Base-by-base conservation (phyloP, 225 moss, liverwort and hornwort genomes). In the Straminergon stramineum region DNA sequence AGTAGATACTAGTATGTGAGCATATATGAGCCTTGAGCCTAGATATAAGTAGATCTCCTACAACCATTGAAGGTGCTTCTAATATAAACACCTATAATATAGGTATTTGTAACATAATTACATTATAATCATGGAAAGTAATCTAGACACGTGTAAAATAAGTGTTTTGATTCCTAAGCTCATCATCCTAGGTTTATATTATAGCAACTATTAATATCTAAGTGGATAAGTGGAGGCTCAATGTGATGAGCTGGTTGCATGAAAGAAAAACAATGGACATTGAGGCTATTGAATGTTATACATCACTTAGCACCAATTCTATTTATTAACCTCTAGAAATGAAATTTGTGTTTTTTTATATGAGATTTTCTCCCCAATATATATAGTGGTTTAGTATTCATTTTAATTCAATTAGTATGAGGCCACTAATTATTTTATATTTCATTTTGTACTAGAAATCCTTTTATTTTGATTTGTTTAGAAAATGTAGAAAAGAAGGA, bases 261-360 rank as follows among this genome's bases (percentile, higher is more conserved):
- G 22, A 68, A 22, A 0, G 6, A n/a, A 68, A 68, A 1, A 7
- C 0, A 48, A 0, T 48, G 9, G 9, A 3, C 3, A 48, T 17
- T 3, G 17, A 17, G 6, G 10, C 8, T 17, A 31, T 1, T 75
- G 7, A 51, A 75, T 51, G 13, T 32, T 75, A 51, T 32, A 1
- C 19, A 75, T 51, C 1, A 28, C 6, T 4, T 68, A 39, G 7
- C 20, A 2, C 14, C 1, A 15, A 2, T 53, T 66, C 3, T 1
- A 48, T 51, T 34, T 52, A 22, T 52, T 8, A 41, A 32, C 14
- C 10, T 39, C 0, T 31, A 8, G 1, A 10, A 51, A 79, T 78
- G 4, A 55, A 39, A 55, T 41, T 78, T 39, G 23, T 27, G 18
- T 23, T 34, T 66, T 87, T 19, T 34, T 1, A 27, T 9, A 35